These are phyloP conservation scores for Saccharomycopsis sp. DNA, from an alignment of 805 yeast genomes.

Conservation along the genomic window DNA sequence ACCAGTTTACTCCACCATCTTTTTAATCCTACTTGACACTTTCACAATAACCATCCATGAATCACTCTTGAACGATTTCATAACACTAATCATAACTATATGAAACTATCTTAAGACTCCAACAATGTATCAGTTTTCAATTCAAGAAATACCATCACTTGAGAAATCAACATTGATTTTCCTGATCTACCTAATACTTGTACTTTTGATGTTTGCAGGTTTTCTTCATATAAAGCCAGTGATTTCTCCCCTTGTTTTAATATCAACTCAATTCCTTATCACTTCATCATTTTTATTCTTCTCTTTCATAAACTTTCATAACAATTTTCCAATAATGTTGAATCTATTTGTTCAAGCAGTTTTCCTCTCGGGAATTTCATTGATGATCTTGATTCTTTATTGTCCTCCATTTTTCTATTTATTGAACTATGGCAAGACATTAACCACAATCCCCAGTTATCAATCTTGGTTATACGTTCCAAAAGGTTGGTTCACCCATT, in stretches of 20 bases:
- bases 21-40: too few species aligned
- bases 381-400: conserved; percentile 27
- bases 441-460: conserved; percentile 6
- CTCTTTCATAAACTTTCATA: too few species aligned
- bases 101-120: too few species aligned
- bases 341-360: conserved; percentile 1
- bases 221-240: not conserved
- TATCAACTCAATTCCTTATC: not conserved
- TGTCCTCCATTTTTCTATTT: conserved; percentile 26
- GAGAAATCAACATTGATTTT: not conserved
- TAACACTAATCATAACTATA: too few species aligned
- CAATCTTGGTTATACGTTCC: conserved; percentile 57
- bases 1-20: too few species aligned
- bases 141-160: too few species aligned
- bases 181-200: not conserved
- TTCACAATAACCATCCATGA: too few species aligned
- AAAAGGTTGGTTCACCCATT: conserved; percentile 53
- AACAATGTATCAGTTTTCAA: too few species aligned
- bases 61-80: too few species aligned
- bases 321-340: too few species aligned
- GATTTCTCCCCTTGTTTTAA: not conserved
- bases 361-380: not conserved
- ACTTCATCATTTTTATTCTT: too few species aligned
- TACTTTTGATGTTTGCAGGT: not conserved
- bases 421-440: conserved; percentile 38